Base-by-base conservation (phyloP, 2,329 filamentous ascomycete genomes). In the Ceratocystis harringtonii region DNA sequence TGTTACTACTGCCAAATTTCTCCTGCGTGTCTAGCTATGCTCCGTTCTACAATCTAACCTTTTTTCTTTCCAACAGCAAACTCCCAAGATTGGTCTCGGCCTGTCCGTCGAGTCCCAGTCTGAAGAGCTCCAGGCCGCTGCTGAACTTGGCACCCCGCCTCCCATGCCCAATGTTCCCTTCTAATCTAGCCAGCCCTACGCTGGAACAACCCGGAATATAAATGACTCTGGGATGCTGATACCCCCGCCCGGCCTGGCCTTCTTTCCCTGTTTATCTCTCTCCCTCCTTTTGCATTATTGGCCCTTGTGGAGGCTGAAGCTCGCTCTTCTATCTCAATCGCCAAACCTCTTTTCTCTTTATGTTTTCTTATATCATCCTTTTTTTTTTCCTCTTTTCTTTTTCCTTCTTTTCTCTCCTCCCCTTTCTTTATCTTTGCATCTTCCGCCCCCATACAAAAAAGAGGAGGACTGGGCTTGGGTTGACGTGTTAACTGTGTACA, bases 81-180 rank as follows among this genome's bases (percentile, higher is more conserved):
- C 88, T 79, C 90, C 92, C 71, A 97, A 97, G 82, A 84, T 97
- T 71, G 94, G 94, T 71, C 83, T 99, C 69, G 91, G 90, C 68
- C 90, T 99, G 71, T 95, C 92, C 61, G 90, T 96, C 70, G 91
- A 96, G 80, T 84, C 89, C 63, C 86, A 86, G 62, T 83, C 86
- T 65, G 91, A 95, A 75, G 90, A 95, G 75, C 79, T 95, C 70
- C 89, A 94, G 81, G 87, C 92, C 76, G 88, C 91, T 77, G 88
- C 91, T 76, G 87, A 90, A 75, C 72, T 81, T 61, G 81, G 80
- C 66, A 76, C 78, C 66, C 80, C 82, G 71, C 69, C 72, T 62
- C 62, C 75, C 81, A 43, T 74, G 78, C 77, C 78, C 69, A 84
- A 82, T 76, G 86, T 87, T 73, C 84, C 85, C 70, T 87, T 87